These are phyloP conservation scores for Psilocybe sp. DNA, from an alignment of 768 basidiomycete genomes.

Conservation along the genomic window DNA sequence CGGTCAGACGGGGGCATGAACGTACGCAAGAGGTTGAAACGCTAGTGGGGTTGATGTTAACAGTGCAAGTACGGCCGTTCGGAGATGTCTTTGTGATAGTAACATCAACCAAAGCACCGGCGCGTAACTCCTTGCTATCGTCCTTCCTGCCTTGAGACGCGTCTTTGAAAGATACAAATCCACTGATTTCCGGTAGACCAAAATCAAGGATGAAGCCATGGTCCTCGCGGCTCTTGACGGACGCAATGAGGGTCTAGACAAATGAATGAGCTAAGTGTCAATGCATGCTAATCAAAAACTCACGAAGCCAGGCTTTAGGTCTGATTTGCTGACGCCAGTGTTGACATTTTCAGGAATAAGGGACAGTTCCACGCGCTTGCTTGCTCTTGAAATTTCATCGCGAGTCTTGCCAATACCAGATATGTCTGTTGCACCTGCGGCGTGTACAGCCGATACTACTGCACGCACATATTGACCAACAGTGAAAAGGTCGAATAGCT, in stretches of 20 bases:
- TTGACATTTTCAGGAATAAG: slow-evolving; percentile 85
- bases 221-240: slow-evolving; percentile 85
- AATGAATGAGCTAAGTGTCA: slow-evolving; percentile 1
- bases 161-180: slow-evolving; percentile 83
- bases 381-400: slow-evolving; percentile 65
- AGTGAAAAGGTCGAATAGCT: slow-evolving; percentile 70
- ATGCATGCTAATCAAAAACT: slow-evolving; percentile 30
- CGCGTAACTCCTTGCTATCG: slow-evolving; percentile 32
- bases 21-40: slow-evolving; percentile 57
- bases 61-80: slow-evolving; percentile 78
- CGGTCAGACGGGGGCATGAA: slow-evolving; percentile 8
- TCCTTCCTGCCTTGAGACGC: slow-evolving; percentile 37
- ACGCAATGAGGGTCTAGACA: slow-evolving; percentile 66
- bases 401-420: slow-evolving; percentile 58
- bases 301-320: slow-evolving; percentile 74
- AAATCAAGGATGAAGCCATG: slow-evolving; percentile 91
- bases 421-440: slow-evolving; percentile 60
- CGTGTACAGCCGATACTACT: slow-evolving; percentile 66
- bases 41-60: slow-evolving; percentile 50
- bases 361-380: slow-evolving; percentile 81
- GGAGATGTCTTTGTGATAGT: slow-evolving; percentile 66
- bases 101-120: slow-evolving; percentile 68
- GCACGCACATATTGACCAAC: slow-evolving; percentile 87
- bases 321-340: slow-evolving; percentile 70
- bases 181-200: slow-evolving; percentile 73